Percentiles rank a stretch among this genome's conserved stretches.
Evolutionary conservation across 768 basidiomycete species (phyloP).

Genomic region (Crepidotus variabilis): DNA sequence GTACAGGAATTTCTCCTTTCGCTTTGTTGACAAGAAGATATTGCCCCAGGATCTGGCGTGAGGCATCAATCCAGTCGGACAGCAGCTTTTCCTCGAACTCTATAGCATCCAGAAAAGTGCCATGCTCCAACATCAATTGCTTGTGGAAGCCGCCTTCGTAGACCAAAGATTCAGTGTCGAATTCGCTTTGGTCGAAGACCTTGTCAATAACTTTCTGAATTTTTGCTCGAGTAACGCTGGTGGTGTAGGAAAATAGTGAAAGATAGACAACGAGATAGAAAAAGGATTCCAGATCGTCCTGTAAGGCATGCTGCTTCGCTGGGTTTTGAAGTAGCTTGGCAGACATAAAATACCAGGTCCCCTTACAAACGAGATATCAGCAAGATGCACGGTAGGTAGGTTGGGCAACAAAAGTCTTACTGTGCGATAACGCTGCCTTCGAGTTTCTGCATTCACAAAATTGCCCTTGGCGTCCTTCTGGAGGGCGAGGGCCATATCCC

Average conservation of each 20-base stretch:
- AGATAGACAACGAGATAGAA: slow-evolving; percentile 10
- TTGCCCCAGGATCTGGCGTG: neutral
- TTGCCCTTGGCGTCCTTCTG: neutral
- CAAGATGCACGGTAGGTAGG: neutral
- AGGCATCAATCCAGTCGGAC: neutral
- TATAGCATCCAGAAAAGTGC: too few species aligned
- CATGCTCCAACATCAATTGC: neutral
- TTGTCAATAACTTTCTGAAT: neutral
- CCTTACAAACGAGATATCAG: slow-evolving; percentile 15
- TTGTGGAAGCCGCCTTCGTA: neutral
- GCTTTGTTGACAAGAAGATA: too few species aligned
- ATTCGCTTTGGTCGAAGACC: neutral
- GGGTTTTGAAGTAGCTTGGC: slow-evolving; percentile 13
- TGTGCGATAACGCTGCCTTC: slow-evolving; percentile 7
- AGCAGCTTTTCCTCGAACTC: neutral
- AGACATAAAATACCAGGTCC: slow-evolving; percentile 31
- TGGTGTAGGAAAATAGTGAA: neutral
- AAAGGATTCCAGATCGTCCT: slow-evolving; percentile 30
- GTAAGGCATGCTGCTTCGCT: slow-evolving; percentile 14
- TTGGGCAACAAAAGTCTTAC: slow-evolving; percentile 7
- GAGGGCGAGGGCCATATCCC: slow-evolving; percentile 16
- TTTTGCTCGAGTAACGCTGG: neutral
- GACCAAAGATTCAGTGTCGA: neutral
- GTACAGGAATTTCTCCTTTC: too few species aligned
- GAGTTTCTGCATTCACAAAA: neutral